A percentile compares a stretch with the other conserved stretches of the same genome.
Evolutionary conservation across 83 land plant species (phyloP).

Genomic region (Picea abies): DNA sequence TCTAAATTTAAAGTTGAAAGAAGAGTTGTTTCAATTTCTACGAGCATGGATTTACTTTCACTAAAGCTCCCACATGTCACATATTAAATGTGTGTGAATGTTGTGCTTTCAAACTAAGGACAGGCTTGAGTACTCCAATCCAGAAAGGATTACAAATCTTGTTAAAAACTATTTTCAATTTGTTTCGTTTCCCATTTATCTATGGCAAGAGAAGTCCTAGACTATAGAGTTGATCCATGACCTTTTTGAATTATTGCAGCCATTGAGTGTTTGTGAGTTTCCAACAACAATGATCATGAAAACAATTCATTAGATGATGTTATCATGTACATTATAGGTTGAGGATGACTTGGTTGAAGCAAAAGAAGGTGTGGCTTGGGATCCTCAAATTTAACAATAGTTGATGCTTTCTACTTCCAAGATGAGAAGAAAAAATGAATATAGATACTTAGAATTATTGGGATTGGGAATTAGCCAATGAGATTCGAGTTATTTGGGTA

Average conservation of each 20-base stretch:
- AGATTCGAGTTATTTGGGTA: slow-evolving; percentile 99
- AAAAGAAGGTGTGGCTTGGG: slow-evolving; percentile 51
- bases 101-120: slow-evolving; percentile 65
- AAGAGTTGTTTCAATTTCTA: background rate
- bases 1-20: slow-evolving; percentile 76
- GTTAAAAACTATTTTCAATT: slow-evolving; percentile 98
- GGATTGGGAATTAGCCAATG: slow-evolving; percentile 96
- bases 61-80: too few species aligned
- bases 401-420: slow-evolving; percentile 9
- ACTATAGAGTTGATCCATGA: slow-evolving; percentile 60
- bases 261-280: background rate
- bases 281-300: background rate
- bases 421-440: slow-evolving; percentile 67
- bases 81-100: background rate
- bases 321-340: slow-evolving; percentile 30
- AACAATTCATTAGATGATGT: background rate
- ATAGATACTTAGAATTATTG: slow-evolving; percentile 88
- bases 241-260: background rate
- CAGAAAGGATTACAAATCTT: slow-evolving; percentile 60
- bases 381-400: too few species aligned
- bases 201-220: slow-evolving; percentile 89
- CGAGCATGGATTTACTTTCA: background rate
- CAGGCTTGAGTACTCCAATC: slow-evolving; percentile 84
- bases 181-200: slow-evolving; percentile 95
- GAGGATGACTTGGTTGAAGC: slow-evolving; percentile 65